Percentiles rank a stretch among this genome's conserved stretches.
Evolutionary conservation across 139 green algal genomes (phyloP).

Genomic region (Yamagishiella unicocca): DNA sequence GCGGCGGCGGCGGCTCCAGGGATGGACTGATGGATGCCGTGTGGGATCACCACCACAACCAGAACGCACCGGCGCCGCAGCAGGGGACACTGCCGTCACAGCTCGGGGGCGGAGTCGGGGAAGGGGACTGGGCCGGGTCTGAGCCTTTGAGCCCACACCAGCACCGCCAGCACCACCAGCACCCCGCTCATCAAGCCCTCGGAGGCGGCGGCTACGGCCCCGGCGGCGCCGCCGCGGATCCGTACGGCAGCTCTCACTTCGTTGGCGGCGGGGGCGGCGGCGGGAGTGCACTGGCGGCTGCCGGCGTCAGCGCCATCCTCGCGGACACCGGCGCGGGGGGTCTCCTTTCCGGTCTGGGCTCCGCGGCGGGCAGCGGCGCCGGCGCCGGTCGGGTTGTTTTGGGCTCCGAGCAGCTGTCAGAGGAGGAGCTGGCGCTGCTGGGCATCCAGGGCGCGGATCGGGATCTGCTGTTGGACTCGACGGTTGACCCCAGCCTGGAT

Average conservation of each 20-base stretch:
- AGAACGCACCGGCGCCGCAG: not conserved
- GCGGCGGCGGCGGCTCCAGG: no score
- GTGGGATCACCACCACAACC: not conserved
- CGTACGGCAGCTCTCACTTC: no score
- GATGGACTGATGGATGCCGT: not conserved
- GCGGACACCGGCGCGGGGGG: not conserved
- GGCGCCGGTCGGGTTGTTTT: not conserved
- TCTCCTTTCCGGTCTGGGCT: not conserved
- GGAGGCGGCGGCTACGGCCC: not conserved
- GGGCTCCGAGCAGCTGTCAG: slow-evolving; percentile 4
- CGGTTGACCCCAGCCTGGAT: not conserved
- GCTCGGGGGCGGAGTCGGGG: no score
- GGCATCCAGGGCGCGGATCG: slow-evolving; percentile 35
- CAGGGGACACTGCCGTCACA: not conserved
- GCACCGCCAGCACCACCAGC: not conserved
- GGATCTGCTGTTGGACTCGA: slow-evolving; percentile 27
- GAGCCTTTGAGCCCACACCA: no score
- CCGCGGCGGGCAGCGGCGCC: not conserved
- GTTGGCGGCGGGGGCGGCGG: not conserved
- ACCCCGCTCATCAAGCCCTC: no score
- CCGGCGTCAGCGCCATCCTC: slow-evolving; percentile 2
- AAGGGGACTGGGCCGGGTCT: no score
- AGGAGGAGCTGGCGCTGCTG: slow-evolving; percentile 43
- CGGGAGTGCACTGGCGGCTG: not conserved
- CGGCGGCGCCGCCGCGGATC: no score